A percentile compares a stretch with the other conserved stretches of the same genome.
Conservation (phyloP, 129 eudicot genomes). For the Flaveria bidentis region DNA sequence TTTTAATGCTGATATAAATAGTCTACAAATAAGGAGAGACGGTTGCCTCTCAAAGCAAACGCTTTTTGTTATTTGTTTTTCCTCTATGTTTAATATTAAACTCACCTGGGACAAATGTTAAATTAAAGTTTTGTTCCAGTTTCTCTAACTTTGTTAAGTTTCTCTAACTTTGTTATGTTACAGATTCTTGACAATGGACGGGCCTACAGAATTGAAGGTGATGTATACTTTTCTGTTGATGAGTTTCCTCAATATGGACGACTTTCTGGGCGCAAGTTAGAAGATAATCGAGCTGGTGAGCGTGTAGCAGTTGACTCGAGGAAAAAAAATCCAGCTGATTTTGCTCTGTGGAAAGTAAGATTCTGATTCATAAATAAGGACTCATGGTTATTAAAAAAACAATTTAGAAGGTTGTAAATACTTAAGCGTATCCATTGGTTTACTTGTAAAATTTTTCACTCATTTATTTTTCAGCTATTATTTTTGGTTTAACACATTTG, state of each 20-base stretch:
- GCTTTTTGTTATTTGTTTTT: background rate
- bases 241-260: slow-evolving; percentile 73
- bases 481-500: background rate
- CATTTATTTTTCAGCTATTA: background rate
- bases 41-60: background rate
- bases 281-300: slow-evolving; percentile 97
- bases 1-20: background rate
- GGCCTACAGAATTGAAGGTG: slow-evolving; percentile 73
- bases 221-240: slow-evolving; percentile 89
- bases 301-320: slow-evolving; percentile 87
- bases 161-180: background rate
- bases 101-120: background rate
- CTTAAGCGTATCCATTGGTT: background rate
- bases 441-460: background rate
- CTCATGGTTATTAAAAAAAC: background rate
- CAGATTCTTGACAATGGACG: slow-evolving; percentile 88
- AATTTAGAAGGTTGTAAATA: background rate
- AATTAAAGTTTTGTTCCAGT: background rate
- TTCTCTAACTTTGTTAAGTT: background rate
- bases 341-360: slow-evolving; percentile 97
- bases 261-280: slow-evolving; percentile 83
- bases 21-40: background rate
- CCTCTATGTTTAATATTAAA: background rate
- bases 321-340: slow-evolving; percentile 95
- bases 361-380: background rate